Conservation (phyloP, 768 basidiomycete genomes). For the Naganishia vishniacii region DNA sequence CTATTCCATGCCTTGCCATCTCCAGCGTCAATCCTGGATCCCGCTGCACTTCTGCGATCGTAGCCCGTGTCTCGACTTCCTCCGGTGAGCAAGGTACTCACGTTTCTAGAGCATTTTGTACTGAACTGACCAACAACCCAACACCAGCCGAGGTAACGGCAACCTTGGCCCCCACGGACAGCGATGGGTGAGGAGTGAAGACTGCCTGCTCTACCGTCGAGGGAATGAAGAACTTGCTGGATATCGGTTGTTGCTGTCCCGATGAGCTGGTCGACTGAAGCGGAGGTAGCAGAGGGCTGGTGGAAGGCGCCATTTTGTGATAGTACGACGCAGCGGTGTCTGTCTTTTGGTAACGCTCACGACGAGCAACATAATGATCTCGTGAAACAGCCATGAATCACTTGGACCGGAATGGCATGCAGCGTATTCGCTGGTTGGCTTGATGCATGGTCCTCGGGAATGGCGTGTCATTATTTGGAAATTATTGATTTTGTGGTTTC, state of each 20-base stretch:
- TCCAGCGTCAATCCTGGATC: no score
- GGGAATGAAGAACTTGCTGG: constrained; percentile 36
- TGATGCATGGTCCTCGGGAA: background rate
- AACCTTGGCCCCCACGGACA: constrained; percentile 41
- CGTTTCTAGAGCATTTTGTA: constrained; percentile 70
- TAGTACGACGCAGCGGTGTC: no score
- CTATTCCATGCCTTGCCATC: background rate
- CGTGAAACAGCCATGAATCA: background rate
- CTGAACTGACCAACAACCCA: constrained; percentile 52
- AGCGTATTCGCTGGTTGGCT: constrained; percentile 9
- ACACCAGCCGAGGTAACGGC: constrained; percentile 49
- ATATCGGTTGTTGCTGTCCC: constrained; percentile 14
- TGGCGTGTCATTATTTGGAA: background rate
- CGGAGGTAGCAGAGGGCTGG: constrained; percentile 39
- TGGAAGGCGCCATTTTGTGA: constrained; percentile 12
- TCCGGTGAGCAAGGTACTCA: constrained; percentile 28
- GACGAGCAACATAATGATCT: no score
- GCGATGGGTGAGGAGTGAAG: constrained; percentile 41
- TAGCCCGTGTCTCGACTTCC: background rate
- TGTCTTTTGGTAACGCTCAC: no score
- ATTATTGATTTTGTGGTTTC: constrained; percentile 4
- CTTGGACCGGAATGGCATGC: background rate
- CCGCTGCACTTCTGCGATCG: no score
- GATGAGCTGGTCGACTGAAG: constrained; percentile 28
- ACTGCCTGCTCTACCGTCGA: constrained; percentile 36